Conservation (phyloP, 1,139 yeast genomes). For the Suhomyces atakaporum region DNA sequence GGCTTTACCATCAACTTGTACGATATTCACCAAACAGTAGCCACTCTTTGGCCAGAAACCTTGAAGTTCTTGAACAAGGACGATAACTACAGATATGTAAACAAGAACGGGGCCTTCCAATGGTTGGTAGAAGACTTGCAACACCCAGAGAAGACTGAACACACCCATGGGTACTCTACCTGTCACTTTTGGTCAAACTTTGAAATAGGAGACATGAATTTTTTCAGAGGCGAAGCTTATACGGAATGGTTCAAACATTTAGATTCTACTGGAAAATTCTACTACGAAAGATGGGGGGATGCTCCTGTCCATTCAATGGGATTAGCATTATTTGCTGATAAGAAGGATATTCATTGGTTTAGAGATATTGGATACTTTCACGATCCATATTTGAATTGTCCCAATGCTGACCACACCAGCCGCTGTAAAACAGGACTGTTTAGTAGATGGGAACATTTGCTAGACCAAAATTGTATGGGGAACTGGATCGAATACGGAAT, state of each 20-base stretch:
- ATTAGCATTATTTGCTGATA: slow-evolving; percentile 71
- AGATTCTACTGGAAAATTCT: slow-evolving; percentile 74
- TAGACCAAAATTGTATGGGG: slow-evolving; percentile 70
- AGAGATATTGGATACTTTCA: slow-evolving; percentile 82
- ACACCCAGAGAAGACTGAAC: slow-evolving; percentile 53
- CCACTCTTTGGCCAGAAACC: slow-evolving; percentile 70
- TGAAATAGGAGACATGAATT: slow-evolving; percentile 81
- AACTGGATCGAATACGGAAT: slow-evolving; percentile 63
- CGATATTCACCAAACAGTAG: slow-evolving; percentile 65
- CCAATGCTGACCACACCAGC: slow-evolving; percentile 38
- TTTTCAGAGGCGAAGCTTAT: slow-evolving; percentile 69
- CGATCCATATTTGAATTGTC: slow-evolving; percentile 76
- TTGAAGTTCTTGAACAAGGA: slow-evolving; percentile 54
- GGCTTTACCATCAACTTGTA: slow-evolving; percentile 71
- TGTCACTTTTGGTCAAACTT: slow-evolving; percentile 91
- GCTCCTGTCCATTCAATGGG: slow-evolving; percentile 87
- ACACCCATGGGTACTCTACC: slow-evolving; percentile 71
- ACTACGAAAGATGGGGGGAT: slow-evolving; percentile 91
- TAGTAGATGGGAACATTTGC: slow-evolving; percentile 42
- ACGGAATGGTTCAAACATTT: slow-evolving; percentile 62
- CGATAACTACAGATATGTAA: slow-evolving; percentile 62
- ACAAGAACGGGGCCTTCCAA: slow-evolving; percentile 61
- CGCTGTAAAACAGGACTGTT: slow-evolving; percentile 50
- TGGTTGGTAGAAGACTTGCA: slow-evolving; percentile 72
- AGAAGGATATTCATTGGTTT: slow-evolving; percentile 76